These are phyloP conservation scores for Podospora pseudocomata DNA, from an alignment of 495 filamentous ascomycete genomes.

Conservation along the genomic window DNA sequence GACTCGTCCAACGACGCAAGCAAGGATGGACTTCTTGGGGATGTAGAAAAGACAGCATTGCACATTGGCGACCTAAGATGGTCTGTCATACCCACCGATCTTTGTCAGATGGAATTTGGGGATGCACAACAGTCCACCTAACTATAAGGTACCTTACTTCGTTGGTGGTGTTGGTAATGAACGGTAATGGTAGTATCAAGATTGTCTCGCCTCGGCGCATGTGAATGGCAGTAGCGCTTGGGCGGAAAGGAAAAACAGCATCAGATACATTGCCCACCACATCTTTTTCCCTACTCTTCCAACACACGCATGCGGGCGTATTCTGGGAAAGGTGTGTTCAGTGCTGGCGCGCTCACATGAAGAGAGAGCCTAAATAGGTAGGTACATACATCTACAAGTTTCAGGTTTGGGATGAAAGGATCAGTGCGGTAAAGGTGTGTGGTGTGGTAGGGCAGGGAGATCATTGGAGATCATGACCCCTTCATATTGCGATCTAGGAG, in stretches of 20 bases:
- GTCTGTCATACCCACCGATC: too few relatives aligned
- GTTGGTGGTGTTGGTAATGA: too few relatives aligned
- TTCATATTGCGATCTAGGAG: not conserved
- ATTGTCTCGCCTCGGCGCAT: not conserved
- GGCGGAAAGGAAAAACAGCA: not conserved
- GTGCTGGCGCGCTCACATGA: not conserved
- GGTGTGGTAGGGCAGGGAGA: not conserved
- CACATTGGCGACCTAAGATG: too few relatives aligned
- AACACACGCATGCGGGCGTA: not conserved
- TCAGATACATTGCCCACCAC: not conserved
- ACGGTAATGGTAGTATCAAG: too few relatives aligned
- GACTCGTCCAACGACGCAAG: too few relatives aligned
- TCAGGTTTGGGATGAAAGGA: not conserved
- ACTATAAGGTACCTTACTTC: too few relatives aligned
- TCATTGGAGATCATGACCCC: not conserved
- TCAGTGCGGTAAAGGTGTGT: not conserved
- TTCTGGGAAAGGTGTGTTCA: not conserved
- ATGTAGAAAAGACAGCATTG: too few relatives aligned
- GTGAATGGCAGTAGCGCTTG: not conserved
- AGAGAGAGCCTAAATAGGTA: not conserved
- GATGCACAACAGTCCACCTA: too few relatives aligned
- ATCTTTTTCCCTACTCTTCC: not conserved
- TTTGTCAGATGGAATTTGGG: too few relatives aligned
- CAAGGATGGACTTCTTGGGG: too few relatives aligned
- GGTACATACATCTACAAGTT: not conserved